Evolutionary conservation across 129 eudicot species (phyloP), one percentile per base, ranked within the genome.

Genomic region (Calendula officinalis): DNA sequence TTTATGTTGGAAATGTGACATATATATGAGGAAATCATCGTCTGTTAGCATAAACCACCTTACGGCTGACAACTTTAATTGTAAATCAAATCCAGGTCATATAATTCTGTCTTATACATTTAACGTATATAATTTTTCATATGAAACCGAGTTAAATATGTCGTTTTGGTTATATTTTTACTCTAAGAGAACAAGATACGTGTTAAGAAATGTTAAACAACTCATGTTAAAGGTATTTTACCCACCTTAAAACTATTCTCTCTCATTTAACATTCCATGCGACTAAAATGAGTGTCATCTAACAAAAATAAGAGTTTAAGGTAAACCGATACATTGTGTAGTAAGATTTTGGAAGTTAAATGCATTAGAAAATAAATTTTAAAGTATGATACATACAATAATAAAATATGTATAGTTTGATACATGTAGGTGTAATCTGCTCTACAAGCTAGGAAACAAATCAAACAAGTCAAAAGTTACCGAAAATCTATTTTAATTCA

Each of bases 51-150:
- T 70, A 59, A 33, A 16, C 55, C 65, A 65, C 35, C 60, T 13
- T 64, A 46, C 46, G 57, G 69, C 57, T 47, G 57, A 35, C 11
- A 37, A 36, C 50, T 34, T 56, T n/a, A n/a, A n/a, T n/a, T 0
- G 15, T 15, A 34, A 69, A 57, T 16, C 48, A 44, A 69, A 57
- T 57, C 48, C 55, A 57, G 74, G 63, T 67, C 73, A 43, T 68
- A 45, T 22, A 12, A 1, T 12, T 30, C 42, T 68, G 64, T 68
- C 73, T 37, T 56, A 7, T 3, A 13, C 36, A 47, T 50, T 49
- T 65, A 39, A 50, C 38, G 35, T 17, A 6, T 49, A 10, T 51
- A 66, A 50, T 16, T 10, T 46, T 8, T 50, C 8, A 17, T n/a
- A 56, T 62, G 40, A 17, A 42, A 44, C 17, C 13, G 36, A 41